Evolutionary conservation across 2,329 filamentous ascomycete species (phyloP).

Genomic region (Xylariales sp.): DNA sequence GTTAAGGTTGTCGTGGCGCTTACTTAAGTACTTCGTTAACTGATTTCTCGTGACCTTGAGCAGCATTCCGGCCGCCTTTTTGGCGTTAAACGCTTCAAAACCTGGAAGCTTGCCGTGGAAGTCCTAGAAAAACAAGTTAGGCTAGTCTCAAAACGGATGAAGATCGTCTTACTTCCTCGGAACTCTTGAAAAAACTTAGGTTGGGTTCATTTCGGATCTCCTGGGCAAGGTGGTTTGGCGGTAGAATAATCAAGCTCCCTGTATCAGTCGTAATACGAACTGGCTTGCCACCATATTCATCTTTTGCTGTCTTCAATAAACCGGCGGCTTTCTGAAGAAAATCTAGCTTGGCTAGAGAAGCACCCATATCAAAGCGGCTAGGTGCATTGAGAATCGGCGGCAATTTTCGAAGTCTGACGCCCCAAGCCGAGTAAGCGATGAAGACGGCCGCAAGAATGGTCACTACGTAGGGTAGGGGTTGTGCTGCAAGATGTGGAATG

Average conservation of each 20-base stretch:
- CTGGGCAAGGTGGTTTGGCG: slow-evolving; percentile 34
- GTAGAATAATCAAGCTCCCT: slow-evolving; percentile 31
- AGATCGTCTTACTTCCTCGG: slow-evolving; percentile 19
- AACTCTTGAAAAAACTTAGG: slow-evolving; percentile 23
- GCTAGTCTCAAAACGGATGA: background rate
- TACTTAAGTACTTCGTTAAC: slow-evolving; percentile 34
- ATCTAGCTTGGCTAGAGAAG: slow-evolving; percentile 31
- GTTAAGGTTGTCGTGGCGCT: background rate
- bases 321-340: slow-evolving; percentile 24
- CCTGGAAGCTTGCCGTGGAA: slow-evolving; percentile 33
- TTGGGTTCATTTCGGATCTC: slow-evolving; percentile 38
- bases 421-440: slow-evolving; percentile 28
- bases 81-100: slow-evolving; percentile 30
- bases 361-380: slow-evolving; percentile 30
- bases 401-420: slow-evolving; percentile 22
- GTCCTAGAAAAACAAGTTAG: slow-evolving; percentile 28
- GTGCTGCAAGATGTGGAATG: slow-evolving; percentile 20
- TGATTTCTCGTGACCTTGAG: slow-evolving; percentile 31
- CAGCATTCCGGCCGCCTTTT: slow-evolving; percentile 26
- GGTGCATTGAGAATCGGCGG: slow-evolving; percentile 35
- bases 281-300: slow-evolving; percentile 24
- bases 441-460: slow-evolving; percentile 13
- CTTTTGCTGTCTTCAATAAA: slow-evolving; percentile 26
- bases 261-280: slow-evolving; percentile 35
- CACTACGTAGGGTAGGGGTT: slow-evolving; percentile 23